Base-by-base conservation (phyloP, 148 eudicot species). In the Hydrangea macrophylla region DNA sequence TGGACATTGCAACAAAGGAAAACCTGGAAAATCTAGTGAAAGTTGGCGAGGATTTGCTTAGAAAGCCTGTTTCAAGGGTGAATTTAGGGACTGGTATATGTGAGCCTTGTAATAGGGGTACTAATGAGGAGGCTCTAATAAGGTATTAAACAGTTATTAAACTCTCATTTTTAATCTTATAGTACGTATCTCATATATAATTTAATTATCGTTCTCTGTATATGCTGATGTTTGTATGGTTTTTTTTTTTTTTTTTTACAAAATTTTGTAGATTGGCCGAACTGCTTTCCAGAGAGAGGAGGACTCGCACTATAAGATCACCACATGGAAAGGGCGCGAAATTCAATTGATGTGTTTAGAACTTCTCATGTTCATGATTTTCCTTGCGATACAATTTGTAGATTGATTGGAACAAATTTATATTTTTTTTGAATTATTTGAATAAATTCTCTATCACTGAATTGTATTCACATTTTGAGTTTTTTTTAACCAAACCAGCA, bases 1-100 rank as follows among this genome's bases (percentile, higher is more conserved):
- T 79, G 15, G 83, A 79, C 39, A 66, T 79, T 22, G 70, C 88
- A 50, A 84, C 83, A 0, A 33, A 71, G 30, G 76, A 74, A 27
- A 84, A 82, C 62, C 50, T 84, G 33, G 70, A 75, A 0, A 50
- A 56, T 56, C 78, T 80, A 3, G 89, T 79, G 26, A 65, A 70
- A 35, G 55, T 75, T 40, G 89, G 89, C 0, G 79, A 82, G 30
- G 42, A 55, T 0, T 64, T 79, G 66, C 26, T 85, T 32, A 68
- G 73, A 67, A 79, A 79, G 33, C 74, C 67, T 9, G 78, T 78
- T 69, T 57, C 78, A 3, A 69, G 70, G 59, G 74, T 80, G n/a
- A 80, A 78, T 22, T 66, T 75, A 39, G 67, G 35, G 1, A 69
- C 74, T 5, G 82, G 82, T 9, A 5, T 35, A 1, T 58, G 13